These are phyloP conservation scores for Ustilago vetiveriae DNA, from an alignment of 1,284 basidiomycete species.

Conservation along the genomic window DNA sequence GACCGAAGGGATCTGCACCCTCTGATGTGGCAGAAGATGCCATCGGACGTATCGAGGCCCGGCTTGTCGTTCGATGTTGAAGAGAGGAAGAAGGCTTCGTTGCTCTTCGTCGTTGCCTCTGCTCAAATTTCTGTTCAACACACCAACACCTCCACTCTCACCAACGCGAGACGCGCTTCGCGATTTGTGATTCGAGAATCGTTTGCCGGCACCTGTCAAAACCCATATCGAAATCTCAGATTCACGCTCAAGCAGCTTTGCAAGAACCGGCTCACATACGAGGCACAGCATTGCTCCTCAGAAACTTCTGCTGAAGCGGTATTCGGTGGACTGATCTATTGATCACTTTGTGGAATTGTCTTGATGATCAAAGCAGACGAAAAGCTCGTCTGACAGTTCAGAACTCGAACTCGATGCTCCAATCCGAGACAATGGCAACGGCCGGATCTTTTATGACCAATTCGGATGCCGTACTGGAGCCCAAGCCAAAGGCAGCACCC, in stretches of 20 bases:
- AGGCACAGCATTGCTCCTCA: too few species aligned
- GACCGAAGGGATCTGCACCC: neutral
- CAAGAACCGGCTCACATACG: too few species aligned
- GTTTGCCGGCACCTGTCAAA: neutral
- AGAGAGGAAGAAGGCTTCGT: neutral
- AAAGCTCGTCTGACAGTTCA: neutral
- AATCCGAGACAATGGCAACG: slow-evolving; percentile 52
- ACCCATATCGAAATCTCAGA: too few species aligned
- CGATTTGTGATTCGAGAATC: too few species aligned
- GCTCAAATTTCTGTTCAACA: neutral
- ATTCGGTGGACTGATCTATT: too few species aligned
- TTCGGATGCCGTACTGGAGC: slow-evolving; percentile 40
- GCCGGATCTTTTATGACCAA: slow-evolving; percentile 61
- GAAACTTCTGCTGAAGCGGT: too few species aligned
- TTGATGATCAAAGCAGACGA: too few species aligned
- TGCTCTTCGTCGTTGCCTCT: neutral
- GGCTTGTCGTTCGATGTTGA: neutral
- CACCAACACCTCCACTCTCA: neutral
- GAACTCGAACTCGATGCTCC: slow-evolving; percentile 51
- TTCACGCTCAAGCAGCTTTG: too few species aligned
- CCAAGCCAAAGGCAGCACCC: slow-evolving; percentile 13
- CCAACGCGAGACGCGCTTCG: slow-evolving; percentile 12
- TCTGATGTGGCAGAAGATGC: neutral
- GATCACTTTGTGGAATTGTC: too few species aligned
- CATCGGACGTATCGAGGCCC: slow-evolving; percentile 3